Base-by-base conservation (phyloP, 177 flowering plant species). In the Vitis hybrid region DNA sequence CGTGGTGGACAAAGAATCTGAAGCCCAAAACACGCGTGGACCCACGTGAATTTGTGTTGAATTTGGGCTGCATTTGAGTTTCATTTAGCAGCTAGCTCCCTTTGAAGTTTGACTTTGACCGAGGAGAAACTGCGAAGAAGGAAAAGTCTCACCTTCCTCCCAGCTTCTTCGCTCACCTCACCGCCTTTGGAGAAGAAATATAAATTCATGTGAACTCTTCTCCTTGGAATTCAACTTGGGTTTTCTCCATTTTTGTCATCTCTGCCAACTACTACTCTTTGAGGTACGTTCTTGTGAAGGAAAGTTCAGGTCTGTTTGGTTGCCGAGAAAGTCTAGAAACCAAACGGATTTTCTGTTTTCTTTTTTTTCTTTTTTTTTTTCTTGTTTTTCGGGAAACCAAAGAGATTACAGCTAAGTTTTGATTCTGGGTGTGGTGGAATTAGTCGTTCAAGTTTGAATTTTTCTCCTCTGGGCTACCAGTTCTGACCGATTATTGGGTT, bases 21-120 rank as follows among this genome's bases (percentile, higher is more conserved):
- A 3, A 13, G 56, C 56, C 17, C 15, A 15, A 14, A 12, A 12
- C 50, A 32, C n/a, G 11, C 6, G 68, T 10, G 24, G 51, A 24
- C 17, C 46, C 10, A 13, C 17, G 30, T 24, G 24, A 35, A 75
- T 72, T 80, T 73, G 62, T 27, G 50, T 71, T 79, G 69, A 75
- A 81, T 83, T 78, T 77, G 60, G 17, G 35, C 67, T 74, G 59
- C 65, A 73, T 80, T 78, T 74, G 62, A 65, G 35, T 65, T 61
- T 74, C 32, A 64, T 55, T 57, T 50, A 4, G 24, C 52, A 27
- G 62, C 21, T 21, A 54, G 27, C 65, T 13, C 35, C 11, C 65
- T 62, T 68, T 70, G 79, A 70, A 80, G 73, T 18, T 78, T 80
- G 85, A 82, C 85, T 83, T 84, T 84, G 85, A 84, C 88, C 75